Conservation (phyloP, 306 rosid genomes). For the Prunus campanulata region DNA sequence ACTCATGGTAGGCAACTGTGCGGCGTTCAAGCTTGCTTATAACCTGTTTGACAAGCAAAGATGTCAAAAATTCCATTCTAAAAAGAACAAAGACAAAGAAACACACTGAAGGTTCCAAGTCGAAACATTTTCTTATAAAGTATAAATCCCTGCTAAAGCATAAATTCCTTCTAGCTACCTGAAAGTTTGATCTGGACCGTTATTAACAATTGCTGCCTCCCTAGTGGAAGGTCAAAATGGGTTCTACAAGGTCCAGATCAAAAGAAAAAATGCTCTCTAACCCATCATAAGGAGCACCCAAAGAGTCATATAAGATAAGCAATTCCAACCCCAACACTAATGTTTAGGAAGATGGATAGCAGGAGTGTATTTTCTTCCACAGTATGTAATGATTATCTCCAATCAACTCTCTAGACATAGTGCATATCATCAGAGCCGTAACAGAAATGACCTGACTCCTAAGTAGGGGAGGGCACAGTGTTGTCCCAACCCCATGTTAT, state of each 20-base stretch:
- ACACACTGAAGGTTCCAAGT: not conserved
- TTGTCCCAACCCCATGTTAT: not conserved
- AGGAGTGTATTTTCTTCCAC: not conserved
- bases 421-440: not conserved
- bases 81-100: not conserved
- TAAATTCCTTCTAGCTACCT: not conserved
- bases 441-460: not conserved
- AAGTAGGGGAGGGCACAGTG: not conserved
- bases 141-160: not conserved
- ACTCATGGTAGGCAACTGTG: constrained; percentile 93
- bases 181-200: not conserved
- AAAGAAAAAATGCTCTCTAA: not conserved
- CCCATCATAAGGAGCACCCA: not conserved
- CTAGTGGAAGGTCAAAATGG: not conserved
- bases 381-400: not conserved
- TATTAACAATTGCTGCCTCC: not conserved
- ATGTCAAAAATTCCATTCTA: constrained; percentile 14
- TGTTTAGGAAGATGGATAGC: not conserved
- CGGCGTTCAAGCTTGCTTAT: constrained; percentile 89
- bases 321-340: not conserved
- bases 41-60: constrained; percentile 50
- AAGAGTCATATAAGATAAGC: not conserved
- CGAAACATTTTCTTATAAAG: not conserved
- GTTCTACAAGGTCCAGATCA: not conserved
- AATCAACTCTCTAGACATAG: not conserved